These are phyloP conservation scores for Megacollybia marginata DNA, from an alignment of 768 basidiomycete species.

Conservation along the genomic window DNA sequence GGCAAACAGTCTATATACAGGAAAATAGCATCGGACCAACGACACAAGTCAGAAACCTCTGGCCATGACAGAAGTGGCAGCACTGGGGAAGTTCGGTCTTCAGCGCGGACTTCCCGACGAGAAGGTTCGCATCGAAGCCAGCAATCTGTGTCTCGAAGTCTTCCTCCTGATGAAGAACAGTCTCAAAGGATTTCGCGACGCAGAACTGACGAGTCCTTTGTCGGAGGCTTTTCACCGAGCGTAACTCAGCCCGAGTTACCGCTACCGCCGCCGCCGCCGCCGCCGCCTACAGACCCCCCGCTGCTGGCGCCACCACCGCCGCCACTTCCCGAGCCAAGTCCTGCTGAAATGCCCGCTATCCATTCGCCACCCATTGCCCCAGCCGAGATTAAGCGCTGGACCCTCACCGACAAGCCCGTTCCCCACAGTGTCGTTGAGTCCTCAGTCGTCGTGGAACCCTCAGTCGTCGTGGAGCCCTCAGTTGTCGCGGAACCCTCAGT, in stretches of 20 bases:
- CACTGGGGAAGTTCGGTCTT: constrained; percentile 39
- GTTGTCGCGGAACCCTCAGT: constrained; percentile 40
- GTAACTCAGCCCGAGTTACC: constrained; percentile 4
- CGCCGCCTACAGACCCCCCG: constrained; percentile 3
- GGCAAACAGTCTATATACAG: constrained; percentile 87
- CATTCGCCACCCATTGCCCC: constrained; percentile 41
- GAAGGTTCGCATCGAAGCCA: constrained; percentile 43
- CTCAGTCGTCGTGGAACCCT: constrained; percentile 42
- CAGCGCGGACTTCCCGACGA: constrained; percentile 35
- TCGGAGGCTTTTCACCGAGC: constrained; percentile 41
- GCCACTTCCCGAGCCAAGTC: constrained; percentile 9
- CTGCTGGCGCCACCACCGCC: constrained; percentile 11
- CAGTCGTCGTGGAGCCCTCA: constrained; percentile 18
- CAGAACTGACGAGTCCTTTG: constrained; percentile 27
- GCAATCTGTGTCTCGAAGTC: constrained; percentile 19
- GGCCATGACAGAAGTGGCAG: constrained; percentile 37
- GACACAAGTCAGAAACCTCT: constrained; percentile 40
- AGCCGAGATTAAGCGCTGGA: constrained; percentile 68
- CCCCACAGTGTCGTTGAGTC: constrained; percentile 32
- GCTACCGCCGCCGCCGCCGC: constrained; percentile 1
- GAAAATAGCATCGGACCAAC: constrained; percentile 58
- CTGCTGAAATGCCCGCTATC: constrained; percentile 15
- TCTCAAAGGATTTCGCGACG: constrained; percentile 30
- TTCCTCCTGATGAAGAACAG: constrained; percentile 32
- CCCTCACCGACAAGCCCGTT: constrained; percentile 67